Evolutionary conservation across 352 stramenopile species (phyloP), one percentile per base, ranked within the genome.

Genomic region (Nothophytophthora sp.): DNA sequence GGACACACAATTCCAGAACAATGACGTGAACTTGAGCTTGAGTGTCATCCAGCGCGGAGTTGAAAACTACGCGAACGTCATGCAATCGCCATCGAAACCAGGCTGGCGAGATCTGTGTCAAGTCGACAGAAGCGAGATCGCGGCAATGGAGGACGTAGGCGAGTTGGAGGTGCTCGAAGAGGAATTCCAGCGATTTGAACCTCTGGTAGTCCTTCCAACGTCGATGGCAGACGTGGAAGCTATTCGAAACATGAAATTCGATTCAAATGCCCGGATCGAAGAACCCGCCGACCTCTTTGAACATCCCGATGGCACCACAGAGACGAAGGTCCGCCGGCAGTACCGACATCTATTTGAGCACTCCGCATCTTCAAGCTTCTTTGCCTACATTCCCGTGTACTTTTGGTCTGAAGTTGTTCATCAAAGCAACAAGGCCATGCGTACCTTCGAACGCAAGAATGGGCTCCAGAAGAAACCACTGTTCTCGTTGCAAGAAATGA

Each of bases 401-500:
- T 66, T 57, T 37, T 63, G 57, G 58, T 55, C 57, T 5, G 52
- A 68, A 47, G 58, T 63, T 13, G 34, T 73, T 4, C 33, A 55
- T 6, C 46, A 67, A 30, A 67, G 46, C 0, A 66, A 67, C 30
- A 55, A 54, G 19, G 33, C 41, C 1, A 47, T 59, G 41, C 16
- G 6, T 20, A 51, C 10, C 22, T 34, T 9, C 8, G 36, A 30
- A 22, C 16, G 19, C 13, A 38, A 29, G 25, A 54, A 43, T 4
- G 7, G 22, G 0, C 10, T 32, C 27, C 8, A 1, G 9, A 5
- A 13, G 1, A 50, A 11, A 1, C 7, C 27, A n/a, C 19, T 10
- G n/a, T 53, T 60, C 30, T 50, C 48, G 25, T n/a, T 70, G 8
- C n/a, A 61, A 20, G 55, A 75, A 28, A 22, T 75, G 29, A 65